Evolutionary conservation across 1,139 yeast genomes (phyloP).

Genomic region (Eremothecium cymbalariae): DNA sequence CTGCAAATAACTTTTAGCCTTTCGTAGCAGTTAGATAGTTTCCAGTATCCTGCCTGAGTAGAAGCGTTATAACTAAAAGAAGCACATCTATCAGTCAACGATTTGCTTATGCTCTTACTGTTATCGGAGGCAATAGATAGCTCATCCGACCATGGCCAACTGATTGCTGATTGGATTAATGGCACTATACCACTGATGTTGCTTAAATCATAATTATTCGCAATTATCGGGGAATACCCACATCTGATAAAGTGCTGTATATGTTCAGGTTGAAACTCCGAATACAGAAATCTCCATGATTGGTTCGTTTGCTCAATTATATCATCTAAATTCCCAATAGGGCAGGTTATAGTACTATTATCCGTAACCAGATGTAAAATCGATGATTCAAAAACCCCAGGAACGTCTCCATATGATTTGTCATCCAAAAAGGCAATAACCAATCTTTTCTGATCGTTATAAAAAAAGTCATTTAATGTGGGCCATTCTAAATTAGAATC

Average conservation of each 20-base stretch:
- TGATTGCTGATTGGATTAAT: conserved; percentile 34
- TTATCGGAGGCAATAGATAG: too few relatives aligned
- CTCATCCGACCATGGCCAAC: conserved; percentile 79
- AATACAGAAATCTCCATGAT: conserved; percentile 35
- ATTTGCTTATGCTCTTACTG: too few relatives aligned
- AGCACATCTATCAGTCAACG: conserved; percentile 67
- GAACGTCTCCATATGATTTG: not conserved
- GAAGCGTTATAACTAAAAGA: conserved; percentile 24
- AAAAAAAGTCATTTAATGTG: conserved; percentile 39
- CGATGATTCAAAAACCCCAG: conserved; percentile 13
- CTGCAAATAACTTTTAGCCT: conserved; percentile 51
- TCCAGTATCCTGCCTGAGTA: conserved; percentile 44
- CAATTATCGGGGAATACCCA: conserved; percentile 55
- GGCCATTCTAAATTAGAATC: conserved; percentile 34
- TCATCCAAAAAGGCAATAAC: conserved; percentile 13
- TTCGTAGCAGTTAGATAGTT: conserved; percentile 56
- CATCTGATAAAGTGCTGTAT: conserved; percentile 38
- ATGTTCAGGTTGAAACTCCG: conserved; percentile 33
- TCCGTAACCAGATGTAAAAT: conserved; percentile 15
- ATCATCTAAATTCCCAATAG: conserved; percentile 17
- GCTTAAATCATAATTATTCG: conserved; percentile 21
- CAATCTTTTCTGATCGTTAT: conserved; percentile 37
- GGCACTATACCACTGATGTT: conserved; percentile 27
- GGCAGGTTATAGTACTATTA: conserved; percentile 21
- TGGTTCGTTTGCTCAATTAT: conserved; percentile 11